Conservation (phyloP, 352 stramenopile species). For the Stephanocyclus meneghinianus region DNA sequence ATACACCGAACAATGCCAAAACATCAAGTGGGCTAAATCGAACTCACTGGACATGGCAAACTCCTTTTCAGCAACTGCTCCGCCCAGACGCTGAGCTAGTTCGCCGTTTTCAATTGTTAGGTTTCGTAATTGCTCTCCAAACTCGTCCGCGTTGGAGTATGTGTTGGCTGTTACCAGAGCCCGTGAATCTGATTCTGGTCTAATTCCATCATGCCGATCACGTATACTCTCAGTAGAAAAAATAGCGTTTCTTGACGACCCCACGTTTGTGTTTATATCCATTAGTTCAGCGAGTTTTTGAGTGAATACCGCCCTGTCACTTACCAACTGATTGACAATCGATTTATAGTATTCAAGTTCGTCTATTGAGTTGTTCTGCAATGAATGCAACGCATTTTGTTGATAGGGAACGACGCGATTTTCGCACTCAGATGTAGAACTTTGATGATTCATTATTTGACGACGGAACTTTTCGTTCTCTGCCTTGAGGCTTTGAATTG, state of each 20-base stretch:
- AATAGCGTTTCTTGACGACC: neutral
- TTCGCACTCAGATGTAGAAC: neutral
- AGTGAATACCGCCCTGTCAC: constrained; percentile 17
- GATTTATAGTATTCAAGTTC: constrained; percentile 32
- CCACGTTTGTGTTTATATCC: constrained; percentile 5
- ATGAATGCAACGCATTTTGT: neutral
- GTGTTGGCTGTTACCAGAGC: neutral
- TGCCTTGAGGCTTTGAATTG: constrained; percentile 24
- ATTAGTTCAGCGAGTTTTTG: constrained; percentile 17
- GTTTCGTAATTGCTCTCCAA: constrained; percentile 27
- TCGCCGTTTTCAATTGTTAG: constrained; percentile 33
- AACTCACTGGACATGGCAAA: constrained; percentile 16
- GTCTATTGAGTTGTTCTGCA: neutral
- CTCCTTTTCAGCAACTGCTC: constrained; percentile 44
- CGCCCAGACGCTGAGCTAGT: constrained; percentile 33
- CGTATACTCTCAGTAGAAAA: neutral
- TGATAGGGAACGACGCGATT: constrained; percentile 8
- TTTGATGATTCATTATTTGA: constrained; percentile 4
- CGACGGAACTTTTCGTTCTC: constrained; percentile 30
- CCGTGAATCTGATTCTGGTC: neutral
- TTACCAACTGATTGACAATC: constrained; percentile 17
- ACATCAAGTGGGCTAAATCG: neutral
- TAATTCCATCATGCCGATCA: neutral
- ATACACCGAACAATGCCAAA: neutral
- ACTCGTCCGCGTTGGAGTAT: neutral